These are phyloP conservation scores for Naganishia onofrii DNA, from an alignment of 768 basidiomycete genomes.

Conservation along the genomic window DNA sequence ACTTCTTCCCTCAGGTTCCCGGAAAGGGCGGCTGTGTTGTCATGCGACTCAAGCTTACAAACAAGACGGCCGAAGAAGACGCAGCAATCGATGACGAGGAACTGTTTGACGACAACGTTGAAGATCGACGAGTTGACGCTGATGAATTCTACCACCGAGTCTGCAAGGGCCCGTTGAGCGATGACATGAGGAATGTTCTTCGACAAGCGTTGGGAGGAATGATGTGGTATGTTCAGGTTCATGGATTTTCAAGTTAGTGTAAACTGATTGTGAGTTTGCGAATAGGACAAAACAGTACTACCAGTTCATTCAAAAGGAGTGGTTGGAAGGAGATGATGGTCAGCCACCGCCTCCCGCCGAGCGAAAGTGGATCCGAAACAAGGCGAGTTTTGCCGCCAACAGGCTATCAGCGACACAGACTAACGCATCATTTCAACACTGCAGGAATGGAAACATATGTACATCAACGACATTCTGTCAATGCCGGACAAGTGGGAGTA, in stretches of 20 bases:
- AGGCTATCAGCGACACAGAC: neutral
- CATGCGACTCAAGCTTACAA: slow-evolving; percentile 88
- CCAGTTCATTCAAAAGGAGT: slow-evolving; percentile 91
- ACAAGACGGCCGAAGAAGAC: slow-evolving; percentile 69
- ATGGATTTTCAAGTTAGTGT: slow-evolving; percentile 20
- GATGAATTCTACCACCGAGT: slow-evolving; percentile 90
- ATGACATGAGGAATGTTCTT: slow-evolving; percentile 93
- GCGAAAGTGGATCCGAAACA: slow-evolving; percentile 78
- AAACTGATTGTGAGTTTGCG: neutral
- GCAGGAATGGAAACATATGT: slow-evolving; percentile 88
- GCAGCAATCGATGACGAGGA: slow-evolving; percentile 80
- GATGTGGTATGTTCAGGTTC: slow-evolving; percentile 64
- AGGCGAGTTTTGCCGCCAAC: slow-evolving; percentile 34
- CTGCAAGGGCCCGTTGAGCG: slow-evolving; percentile 76
- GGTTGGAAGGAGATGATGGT: slow-evolving; percentile 91
- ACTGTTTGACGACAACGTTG: slow-evolving; percentile 80
- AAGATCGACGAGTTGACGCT: slow-evolving; percentile 86
- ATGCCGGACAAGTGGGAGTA: slow-evolving; percentile 99
- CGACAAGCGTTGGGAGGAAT: slow-evolving; percentile 92
- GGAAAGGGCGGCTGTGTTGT: slow-evolving; percentile 90
- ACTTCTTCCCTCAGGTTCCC: slow-evolving; percentile 79
- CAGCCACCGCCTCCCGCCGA: slow-evolving; percentile 92
- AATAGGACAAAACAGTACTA: slow-evolving; percentile 82
- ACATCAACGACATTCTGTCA: slow-evolving; percentile 90
- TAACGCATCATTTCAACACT: too few species aligned